Conservation (phyloP, 2,329 filamentous ascomycete species). For the Cordyceps cicadae region DNA sequence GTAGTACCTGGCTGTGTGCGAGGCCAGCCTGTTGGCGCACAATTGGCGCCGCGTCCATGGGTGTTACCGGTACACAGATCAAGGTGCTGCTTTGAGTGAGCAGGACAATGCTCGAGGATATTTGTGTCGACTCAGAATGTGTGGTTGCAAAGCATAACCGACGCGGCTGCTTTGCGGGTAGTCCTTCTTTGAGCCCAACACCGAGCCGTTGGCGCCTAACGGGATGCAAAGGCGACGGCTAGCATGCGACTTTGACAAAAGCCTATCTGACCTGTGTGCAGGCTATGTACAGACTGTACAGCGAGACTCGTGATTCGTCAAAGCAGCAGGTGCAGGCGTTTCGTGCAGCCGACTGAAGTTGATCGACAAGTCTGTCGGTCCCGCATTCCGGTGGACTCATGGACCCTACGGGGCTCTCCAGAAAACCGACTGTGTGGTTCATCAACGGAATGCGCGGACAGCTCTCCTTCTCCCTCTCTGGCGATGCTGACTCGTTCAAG, state of each 20-base stretch:
- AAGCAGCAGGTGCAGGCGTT: neutral
- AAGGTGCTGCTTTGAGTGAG: neutral
- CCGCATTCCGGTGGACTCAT: neutral
- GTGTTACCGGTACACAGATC: neutral
- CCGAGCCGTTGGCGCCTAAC: neutral
- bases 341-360: neutral
- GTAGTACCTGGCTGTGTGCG: neutral
- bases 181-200: neutral
- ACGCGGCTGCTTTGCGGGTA: neutral
- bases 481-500: neutral
- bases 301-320: neutral
- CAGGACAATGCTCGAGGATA: neutral
- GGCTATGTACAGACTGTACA: neutral
- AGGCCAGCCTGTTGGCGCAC: neutral
- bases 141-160: neutral
- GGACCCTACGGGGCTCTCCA: neutral
- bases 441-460: neutral
- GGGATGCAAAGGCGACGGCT: neutral
- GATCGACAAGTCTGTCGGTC: constrained; percentile 1
- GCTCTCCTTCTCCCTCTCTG: neutral
- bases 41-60: neutral
- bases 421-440: neutral
- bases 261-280: neutral
- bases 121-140: neutral
- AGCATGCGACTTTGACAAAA: neutral